Conservation (phyloP, 108 stramenopile genomes). For the Poteriospumella lacustris region DNA sequence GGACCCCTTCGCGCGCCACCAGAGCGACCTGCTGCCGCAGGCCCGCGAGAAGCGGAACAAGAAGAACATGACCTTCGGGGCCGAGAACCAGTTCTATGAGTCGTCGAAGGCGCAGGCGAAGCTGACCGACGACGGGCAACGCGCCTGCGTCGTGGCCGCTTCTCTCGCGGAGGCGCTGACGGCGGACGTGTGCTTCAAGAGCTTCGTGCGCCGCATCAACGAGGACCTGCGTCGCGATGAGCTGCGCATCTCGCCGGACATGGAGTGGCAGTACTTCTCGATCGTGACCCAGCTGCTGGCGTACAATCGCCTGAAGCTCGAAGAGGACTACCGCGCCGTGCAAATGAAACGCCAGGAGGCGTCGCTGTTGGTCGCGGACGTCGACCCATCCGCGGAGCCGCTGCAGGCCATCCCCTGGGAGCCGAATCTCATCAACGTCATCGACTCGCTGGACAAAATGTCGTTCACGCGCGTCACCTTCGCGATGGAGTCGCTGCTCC, state of each 20-base stretch:
- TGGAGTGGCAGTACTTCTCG: not conserved
- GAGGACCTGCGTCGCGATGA: constrained; percentile 14
- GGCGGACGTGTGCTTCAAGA: not conserved
- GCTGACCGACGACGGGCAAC: not conserved
- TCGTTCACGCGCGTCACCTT: not conserved
- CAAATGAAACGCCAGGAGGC: not conserved
- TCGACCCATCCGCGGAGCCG: too few relatives aligned
- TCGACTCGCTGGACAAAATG: constrained; percentile 11
- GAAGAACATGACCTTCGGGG: not conserved
- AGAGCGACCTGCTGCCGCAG: not conserved
- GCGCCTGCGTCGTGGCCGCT: not conserved
- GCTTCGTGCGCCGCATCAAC: not conserved
- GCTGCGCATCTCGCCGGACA: not conserved
- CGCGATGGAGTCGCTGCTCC: not conserved
- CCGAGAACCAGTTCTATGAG: not conserved
- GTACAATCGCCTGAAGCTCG: constrained; percentile 10
- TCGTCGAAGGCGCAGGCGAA: not conserved
- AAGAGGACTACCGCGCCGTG: not conserved
- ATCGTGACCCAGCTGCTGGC: not conserved
- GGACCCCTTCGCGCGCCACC: not conserved
- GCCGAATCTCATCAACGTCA: not conserved
- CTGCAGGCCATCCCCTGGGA: too few relatives aligned
- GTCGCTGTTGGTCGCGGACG: too few relatives aligned
- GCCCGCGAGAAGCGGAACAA: not conserved
- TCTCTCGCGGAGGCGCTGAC: not conserved